Evolutionary conservation across 2,329 filamentous ascomycete genomes (phyloP).

Genomic region (Cladophialophora bantiana): DNA sequence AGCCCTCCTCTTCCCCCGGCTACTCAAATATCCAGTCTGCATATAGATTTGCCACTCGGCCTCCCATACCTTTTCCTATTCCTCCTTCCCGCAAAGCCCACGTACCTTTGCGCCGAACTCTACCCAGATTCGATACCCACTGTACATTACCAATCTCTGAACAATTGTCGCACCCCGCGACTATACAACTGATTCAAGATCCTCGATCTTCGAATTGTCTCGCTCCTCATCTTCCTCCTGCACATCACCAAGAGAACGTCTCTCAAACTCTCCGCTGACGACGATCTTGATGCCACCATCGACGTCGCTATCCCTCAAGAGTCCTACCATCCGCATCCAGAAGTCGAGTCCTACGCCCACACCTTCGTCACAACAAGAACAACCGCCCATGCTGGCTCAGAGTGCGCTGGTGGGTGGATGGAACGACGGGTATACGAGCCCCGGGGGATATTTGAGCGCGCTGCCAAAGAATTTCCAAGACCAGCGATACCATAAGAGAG

Average conservation of each 20-base stretch:
- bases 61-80: conserved; percentile 20
- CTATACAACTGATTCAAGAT: conserved; percentile 28
- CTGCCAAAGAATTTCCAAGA: conserved; percentile 40
- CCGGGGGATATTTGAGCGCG: conserved; percentile 36
- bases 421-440: conserved; percentile 35
- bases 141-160: conserved; percentile 24
- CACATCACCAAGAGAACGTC: conserved; percentile 13
- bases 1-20: conserved; percentile 19
- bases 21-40: conserved; percentile 31
- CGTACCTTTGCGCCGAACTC: conserved; percentile 21
- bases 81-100: conserved; percentile 23
- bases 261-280: background rate
- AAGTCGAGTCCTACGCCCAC: conserved; percentile 33
- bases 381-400: conserved; percentile 38
- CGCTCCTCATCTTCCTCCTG: conserved; percentile 27
- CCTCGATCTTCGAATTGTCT: conserved; percentile 9
- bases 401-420: conserved; percentile 37
- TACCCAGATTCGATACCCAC: conserved; percentile 25
- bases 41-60: conserved; percentile 36
- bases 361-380: conserved; percentile 16
- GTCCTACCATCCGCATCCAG: conserved; percentile 37
- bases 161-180: conserved; percentile 16
- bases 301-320: conserved; percentile 19
- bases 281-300: conserved; percentile 34
- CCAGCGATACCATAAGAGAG: conserved; percentile 47